Conservation (phyloP, 192 early-diverging fungal genomes). For the Coemansia sp. region DNA sequence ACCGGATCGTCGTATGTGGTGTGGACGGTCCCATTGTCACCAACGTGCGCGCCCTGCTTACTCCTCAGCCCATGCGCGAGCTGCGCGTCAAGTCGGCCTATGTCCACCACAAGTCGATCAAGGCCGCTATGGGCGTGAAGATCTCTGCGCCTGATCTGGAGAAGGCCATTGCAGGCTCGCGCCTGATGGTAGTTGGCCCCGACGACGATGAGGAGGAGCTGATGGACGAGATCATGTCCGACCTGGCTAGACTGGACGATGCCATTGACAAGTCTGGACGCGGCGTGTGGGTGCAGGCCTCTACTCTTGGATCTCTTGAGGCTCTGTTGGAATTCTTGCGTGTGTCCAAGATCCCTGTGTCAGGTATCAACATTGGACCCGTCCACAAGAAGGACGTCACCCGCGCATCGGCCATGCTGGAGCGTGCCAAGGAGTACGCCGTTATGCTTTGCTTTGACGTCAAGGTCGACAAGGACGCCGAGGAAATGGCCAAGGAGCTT, state of each 20-base stretch:
- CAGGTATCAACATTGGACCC: conserved; percentile 96
- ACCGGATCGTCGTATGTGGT: conserved; percentile 92
- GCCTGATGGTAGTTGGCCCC: conserved; percentile 90
- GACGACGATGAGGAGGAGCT: conserved; percentile 97
- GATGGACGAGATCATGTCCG: conserved; percentile 94
- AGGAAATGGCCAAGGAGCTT: conserved; percentile 89
- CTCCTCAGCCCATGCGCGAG: conserved; percentile 99
- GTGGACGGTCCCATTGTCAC: conserved; percentile 92
- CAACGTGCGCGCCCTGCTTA: conserved; percentile 89
- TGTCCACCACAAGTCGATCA: conserved; percentile 94
- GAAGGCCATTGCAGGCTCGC: conserved; percentile 96
- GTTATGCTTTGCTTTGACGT: conserved; percentile 89
- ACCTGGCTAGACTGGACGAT: conserved; percentile 76
- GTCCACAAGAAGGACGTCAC: conserved; percentile 98
- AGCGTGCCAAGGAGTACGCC: conserved; percentile 86
- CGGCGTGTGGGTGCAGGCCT: conserved; percentile 98
- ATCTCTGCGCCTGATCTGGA: conserved; percentile 93
- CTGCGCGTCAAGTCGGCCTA: conserved; percentile 96
- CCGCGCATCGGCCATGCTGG: conserved; percentile 90
- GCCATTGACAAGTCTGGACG: conserved; percentile 82
- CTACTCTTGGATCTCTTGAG: conserved; percentile 96
- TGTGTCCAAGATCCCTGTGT: conserved; percentile 91
- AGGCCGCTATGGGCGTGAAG: conserved; percentile 97
- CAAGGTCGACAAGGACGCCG: conserved; percentile 89
- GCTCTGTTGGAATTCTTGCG: conserved; percentile 94